These are phyloP conservation scores for Colletotrichum orbiculare DNA, from an alignment of 2,329 filamentous ascomycete species.

Conservation along the genomic window DNA sequence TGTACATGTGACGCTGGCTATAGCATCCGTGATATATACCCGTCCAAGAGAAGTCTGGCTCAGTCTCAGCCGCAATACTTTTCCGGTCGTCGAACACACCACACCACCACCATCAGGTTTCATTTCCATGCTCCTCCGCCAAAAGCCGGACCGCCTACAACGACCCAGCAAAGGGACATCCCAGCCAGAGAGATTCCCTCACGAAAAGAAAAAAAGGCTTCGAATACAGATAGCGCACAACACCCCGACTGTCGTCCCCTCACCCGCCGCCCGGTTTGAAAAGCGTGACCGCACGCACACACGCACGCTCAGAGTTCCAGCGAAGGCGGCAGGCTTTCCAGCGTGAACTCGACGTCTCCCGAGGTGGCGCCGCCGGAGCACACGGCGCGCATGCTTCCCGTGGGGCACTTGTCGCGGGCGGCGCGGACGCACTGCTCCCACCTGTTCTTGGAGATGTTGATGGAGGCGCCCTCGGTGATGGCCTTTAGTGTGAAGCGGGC, in stretches of 20 bases:
- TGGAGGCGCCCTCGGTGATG: slow-evolving; percentile 55
- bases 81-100: background rate
- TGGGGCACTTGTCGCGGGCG: slow-evolving; percentile 61
- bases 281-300: background rate
- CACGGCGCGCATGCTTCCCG: slow-evolving; percentile 57
- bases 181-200: background rate
- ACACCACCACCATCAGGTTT: background rate
- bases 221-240: slow-evolving; percentile 4
- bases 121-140: background rate
- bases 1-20: background rate
- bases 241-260: slow-evolving; percentile 8
- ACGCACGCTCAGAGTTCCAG: slow-evolving; percentile 9
- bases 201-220: slow-evolving; percentile 7
- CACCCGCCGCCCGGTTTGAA: slow-evolving; percentile 12
- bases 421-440: slow-evolving; percentile 67
- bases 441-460: slow-evolving; percentile 63
- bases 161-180: background rate
- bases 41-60: no score
- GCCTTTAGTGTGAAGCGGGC: slow-evolving; percentile 60
- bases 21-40: no score
- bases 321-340: slow-evolving; percentile 16
- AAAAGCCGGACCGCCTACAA: background rate
- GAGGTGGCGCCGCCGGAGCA: slow-evolving; percentile 60
- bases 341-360: slow-evolving; percentile 56
- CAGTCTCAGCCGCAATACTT: no score